Conservation (phyloP, 1,284 basidiomycete genomes). For the Paramarasmius palmivorus region DNA sequence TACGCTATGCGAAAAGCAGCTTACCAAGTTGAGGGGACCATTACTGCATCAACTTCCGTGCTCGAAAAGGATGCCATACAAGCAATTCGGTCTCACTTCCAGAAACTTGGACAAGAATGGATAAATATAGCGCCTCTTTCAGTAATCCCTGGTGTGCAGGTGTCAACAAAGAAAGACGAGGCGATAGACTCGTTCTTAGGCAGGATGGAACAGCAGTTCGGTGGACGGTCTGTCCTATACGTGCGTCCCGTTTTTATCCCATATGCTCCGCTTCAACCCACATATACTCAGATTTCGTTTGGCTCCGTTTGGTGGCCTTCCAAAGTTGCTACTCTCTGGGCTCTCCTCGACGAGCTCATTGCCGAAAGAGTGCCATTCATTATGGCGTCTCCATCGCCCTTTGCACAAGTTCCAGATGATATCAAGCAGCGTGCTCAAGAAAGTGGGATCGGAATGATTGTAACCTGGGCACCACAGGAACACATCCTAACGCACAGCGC, state of each 20-base stretch:
- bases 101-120: neutral
- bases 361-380: slow-evolving; percentile 21
- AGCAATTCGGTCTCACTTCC: neutral
- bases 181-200: slow-evolving; percentile 17
- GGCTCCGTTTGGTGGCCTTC: slow-evolving; percentile 23
- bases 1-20: no score
- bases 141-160: neutral
- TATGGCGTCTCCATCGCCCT: neutral
- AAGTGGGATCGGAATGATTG: slow-evolving; percentile 17
- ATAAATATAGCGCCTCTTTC: neutral
- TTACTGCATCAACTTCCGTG: neutral
- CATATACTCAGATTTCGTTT: slow-evolving; percentile 22
- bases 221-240: slow-evolving; percentile 19
- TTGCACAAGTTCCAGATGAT: slow-evolving; percentile 9
- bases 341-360: slow-evolving; percentile 19
- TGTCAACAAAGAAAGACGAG: slow-evolving; percentile 1
- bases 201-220: slow-evolving; percentile 14
- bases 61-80: neutral
- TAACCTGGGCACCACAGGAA: slow-evolving; percentile 24
- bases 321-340: slow-evolving; percentile 15
- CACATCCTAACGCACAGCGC: slow-evolving; percentile 22
- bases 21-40: neutral
- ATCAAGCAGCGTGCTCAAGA: slow-evolving; percentile 12
- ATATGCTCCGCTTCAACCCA: neutral
- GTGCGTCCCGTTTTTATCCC: slow-evolving; percentile 9